Conservation (phyloP, 1,284 basidiomycete species). For the Trametes pubescens region DNA sequence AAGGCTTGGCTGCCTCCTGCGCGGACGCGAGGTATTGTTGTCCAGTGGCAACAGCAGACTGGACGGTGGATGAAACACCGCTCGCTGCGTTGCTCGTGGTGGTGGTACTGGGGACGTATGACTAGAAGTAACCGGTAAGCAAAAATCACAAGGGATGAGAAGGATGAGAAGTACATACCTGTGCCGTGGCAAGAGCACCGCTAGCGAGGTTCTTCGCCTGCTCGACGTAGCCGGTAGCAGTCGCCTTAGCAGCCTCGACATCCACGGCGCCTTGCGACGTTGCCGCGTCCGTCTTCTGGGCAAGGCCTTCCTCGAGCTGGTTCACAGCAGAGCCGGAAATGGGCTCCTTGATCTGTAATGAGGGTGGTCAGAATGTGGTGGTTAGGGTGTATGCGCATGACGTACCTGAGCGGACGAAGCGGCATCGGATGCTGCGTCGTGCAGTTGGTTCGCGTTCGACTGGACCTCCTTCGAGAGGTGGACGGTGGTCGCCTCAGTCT, state of each 20-base stretch:
- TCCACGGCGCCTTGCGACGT: conserved; percentile 61
- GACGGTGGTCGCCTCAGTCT: conserved; percentile 54
- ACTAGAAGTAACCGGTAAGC: conserved; percentile 26
- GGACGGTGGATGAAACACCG: conserved; percentile 44
- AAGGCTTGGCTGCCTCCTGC: conserved; percentile 48
- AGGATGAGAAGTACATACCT: conserved; percentile 46
- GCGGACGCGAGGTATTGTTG: conserved; percentile 52
- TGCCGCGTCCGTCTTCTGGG: conserved; percentile 57
- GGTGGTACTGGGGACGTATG: conserved; percentile 37
- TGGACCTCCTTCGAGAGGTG: conserved; percentile 50
- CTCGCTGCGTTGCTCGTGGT: conserved; percentile 22
- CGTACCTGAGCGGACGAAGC: conserved; percentile 57
- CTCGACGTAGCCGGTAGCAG: conserved; percentile 51
- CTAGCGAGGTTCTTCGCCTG: conserved; percentile 59
- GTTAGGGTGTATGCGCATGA: not conserved
- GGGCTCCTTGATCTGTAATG: conserved; percentile 51
- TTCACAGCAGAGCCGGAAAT: conserved; percentile 56
- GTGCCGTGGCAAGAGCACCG: conserved; percentile 57
- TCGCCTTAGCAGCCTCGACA: conserved; percentile 53
- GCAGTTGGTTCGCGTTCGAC: conserved; percentile 53
- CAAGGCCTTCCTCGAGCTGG: conserved; percentile 51
- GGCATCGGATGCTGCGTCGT: conserved; percentile 55
- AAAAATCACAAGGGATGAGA: not conserved
- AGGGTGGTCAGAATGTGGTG: not conserved
- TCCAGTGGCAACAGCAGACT: conserved; percentile 50